These are phyloP conservation scores for Neofusicoccum ribis DNA, from an alignment of 2,329 filamentous ascomycete species.

Conservation along the genomic window DNA sequence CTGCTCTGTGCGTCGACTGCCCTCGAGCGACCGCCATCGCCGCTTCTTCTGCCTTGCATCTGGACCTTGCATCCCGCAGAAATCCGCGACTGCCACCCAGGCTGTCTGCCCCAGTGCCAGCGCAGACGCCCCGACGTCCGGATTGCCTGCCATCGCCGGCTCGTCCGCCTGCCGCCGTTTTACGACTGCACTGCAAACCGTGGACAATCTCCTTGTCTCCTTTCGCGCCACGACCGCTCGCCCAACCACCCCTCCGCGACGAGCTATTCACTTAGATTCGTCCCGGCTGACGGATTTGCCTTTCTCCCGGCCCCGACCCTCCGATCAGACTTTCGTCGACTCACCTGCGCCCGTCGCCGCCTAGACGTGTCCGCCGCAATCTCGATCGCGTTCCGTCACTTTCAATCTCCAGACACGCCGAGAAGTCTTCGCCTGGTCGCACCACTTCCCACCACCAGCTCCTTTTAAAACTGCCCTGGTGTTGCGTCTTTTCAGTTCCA, in stretches of 20 bases:
- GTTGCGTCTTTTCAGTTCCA: neutral
- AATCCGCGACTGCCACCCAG: neutral
- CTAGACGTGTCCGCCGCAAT: neutral
- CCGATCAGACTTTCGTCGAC: neutral
- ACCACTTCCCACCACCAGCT: neutral
- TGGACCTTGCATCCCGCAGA: neutral
- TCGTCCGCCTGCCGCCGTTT: neutral
- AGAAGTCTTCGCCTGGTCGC: neutral
- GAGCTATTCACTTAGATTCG: conserved; percentile 23
- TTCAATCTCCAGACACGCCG: neutral
- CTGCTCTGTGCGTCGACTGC: conserved; percentile 3
- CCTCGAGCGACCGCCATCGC: conserved; percentile 9
- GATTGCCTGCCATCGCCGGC: neutral
- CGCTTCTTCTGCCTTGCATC: conserved; percentile 3
- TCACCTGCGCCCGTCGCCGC: neutral
- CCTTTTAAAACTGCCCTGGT: neutral
- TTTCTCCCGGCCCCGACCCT: neutral
- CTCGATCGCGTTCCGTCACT: neutral
- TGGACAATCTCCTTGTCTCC: conserved; percentile 8
- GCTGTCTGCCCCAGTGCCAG: neutral
- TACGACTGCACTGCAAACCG: conserved; percentile 11
- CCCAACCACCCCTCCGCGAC: conserved; percentile 11
- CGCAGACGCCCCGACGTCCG: neutral
- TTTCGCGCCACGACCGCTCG: conserved; percentile 9
- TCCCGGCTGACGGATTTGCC: conserved; percentile 16